These are phyloP conservation scores for Neovahlkampfia damariscottae DNA, from an alignment of 78 protist genomes.

Conservation along the genomic window DNA sequence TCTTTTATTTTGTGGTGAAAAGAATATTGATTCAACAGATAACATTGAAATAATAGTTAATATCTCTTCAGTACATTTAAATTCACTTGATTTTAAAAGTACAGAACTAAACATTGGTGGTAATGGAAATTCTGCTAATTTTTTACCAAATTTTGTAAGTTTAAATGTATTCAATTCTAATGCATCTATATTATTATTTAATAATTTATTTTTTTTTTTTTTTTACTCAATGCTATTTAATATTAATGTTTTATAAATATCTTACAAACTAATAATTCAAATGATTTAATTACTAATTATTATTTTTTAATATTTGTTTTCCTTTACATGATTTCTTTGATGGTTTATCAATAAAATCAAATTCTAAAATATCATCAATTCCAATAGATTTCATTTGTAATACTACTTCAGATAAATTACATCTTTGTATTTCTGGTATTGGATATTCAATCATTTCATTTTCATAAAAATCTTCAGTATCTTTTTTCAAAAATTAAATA, in stretches of 20 bases:
- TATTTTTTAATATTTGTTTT: too few species aligned
- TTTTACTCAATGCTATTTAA: too few species aligned
- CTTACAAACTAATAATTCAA: background rate
- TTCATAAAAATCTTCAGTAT: slow-evolving; percentile 28
- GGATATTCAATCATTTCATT: background rate
- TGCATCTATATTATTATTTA: too few species aligned
- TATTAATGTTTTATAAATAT: too few species aligned
- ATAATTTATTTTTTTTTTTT: too few species aligned
- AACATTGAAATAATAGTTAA: slow-evolving; percentile 19
- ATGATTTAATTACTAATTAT: background rate
- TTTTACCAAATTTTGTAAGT: background rate
- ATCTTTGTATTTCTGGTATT: slow-evolving; percentile 33
- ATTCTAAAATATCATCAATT: background rate
- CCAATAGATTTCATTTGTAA: slow-evolving; percentile 44
- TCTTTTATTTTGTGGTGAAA: background rate
- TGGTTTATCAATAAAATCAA: slow-evolving; percentile 50
- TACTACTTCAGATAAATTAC: slow-evolving; percentile 25
- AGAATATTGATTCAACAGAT: background rate
- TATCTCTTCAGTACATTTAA: slow-evolving; percentile 1
- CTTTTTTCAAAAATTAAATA: too few species aligned
- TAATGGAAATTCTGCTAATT: background rate
- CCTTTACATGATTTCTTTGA: too few species aligned
- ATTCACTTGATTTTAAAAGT: background rate
- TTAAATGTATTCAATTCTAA: too few species aligned
- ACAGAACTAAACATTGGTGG: background rate